Conservation (phyloP, 208 protist genomes). For the Leishmania gerbilli region DNA sequence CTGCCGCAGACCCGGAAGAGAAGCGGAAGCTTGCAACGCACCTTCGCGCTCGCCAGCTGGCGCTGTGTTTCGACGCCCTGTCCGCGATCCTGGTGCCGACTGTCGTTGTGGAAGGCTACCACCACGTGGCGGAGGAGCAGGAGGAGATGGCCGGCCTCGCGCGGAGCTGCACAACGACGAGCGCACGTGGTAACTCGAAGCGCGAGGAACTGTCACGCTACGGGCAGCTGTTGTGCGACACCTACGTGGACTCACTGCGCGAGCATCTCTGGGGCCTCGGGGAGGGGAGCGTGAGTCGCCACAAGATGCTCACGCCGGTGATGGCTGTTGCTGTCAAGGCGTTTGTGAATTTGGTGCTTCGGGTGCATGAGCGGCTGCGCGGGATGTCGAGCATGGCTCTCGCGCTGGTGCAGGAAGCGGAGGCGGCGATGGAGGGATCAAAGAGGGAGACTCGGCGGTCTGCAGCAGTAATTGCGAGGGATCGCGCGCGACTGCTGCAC, state of each 20-base stretch:
- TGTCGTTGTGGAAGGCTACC: constrained; percentile 11
- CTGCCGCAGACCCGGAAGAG: constrained; percentile 13
- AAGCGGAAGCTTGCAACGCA: constrained; percentile 9
- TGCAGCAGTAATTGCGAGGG: constrained; percentile 7
- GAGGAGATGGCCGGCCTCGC: constrained; percentile 8
- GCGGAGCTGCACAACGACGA: constrained; percentile 14
- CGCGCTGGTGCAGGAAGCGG: constrained; percentile 19
- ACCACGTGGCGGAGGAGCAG: constrained; percentile 3
- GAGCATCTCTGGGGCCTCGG: constrained; percentile 23
- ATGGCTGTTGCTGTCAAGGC: constrained; percentile 52
- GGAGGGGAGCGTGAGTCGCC: constrained; percentile 13
- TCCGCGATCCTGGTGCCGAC: constrained; percentile 55
- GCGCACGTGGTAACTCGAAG: constrained; percentile 11
- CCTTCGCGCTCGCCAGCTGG: constrained; percentile 33
- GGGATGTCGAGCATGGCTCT: constrained; percentile 51
- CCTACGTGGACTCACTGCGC: constrained; percentile 72
- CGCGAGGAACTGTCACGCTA: constrained; percentile 54
- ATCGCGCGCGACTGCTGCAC: constrained; percentile 33
- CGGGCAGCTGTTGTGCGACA: constrained; percentile 73
- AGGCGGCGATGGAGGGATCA: constrained; percentile 8
- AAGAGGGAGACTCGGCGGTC: not conserved
- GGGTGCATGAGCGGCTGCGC: constrained; percentile 64
- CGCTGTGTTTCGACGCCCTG: constrained; percentile 64
- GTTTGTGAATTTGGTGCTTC: constrained; percentile 55
- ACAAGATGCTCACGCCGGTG: constrained; percentile 34